Evolutionary conservation across 371 early-diverging fungal species (phyloP), one percentile per base, ranked within the genome.

Genomic region (Mucor irregularis): DNA sequence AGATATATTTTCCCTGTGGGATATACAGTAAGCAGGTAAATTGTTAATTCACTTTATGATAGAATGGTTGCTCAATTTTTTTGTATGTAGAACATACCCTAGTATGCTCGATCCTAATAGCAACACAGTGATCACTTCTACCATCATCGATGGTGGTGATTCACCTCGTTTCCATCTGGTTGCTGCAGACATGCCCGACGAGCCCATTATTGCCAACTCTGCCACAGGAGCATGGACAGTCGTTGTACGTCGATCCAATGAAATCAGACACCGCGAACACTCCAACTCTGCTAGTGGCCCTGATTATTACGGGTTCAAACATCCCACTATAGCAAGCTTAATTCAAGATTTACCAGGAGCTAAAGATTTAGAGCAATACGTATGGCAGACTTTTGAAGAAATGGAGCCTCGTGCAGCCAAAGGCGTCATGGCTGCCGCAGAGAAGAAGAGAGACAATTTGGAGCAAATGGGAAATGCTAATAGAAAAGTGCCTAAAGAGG

Each of bases 221-320:
- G 88, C 94, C 4, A 93, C 95, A 17, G 95, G 94, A 21, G 95
- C 90, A 19, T 96, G 96, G 97, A 89, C 90, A n/a, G 80, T 87
- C 19, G 83, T 94, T 29, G 84, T 95, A 16, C 90, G 90, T 53
- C 69, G 81, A 5, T 87, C 92, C 4, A 89, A 91, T 46, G 81
- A 82, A 31, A 82, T 96, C 52, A 85, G 92, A 19, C 83, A 89
- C 35, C 78, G 88, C 3, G 89, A 88, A 28, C 89, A 88, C 57
- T 87, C 89, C 25, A 91, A 90, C 38, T 89, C 91, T 11, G 91
- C 90, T 1, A 88, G 88, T 9, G 96, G 96, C 3, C 95, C 95
- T 1, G 96, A 96, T 60, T 93, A 89, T 62, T 95, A 89, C 71
- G 96, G 95, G 0, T 90, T 95, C 54, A 84, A 94, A 30, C 89